phyloP scores from a whole-genome alignment of 2,329 filamentous ascomycete species.

The Hirsutella rhossiliensis region DNA sequence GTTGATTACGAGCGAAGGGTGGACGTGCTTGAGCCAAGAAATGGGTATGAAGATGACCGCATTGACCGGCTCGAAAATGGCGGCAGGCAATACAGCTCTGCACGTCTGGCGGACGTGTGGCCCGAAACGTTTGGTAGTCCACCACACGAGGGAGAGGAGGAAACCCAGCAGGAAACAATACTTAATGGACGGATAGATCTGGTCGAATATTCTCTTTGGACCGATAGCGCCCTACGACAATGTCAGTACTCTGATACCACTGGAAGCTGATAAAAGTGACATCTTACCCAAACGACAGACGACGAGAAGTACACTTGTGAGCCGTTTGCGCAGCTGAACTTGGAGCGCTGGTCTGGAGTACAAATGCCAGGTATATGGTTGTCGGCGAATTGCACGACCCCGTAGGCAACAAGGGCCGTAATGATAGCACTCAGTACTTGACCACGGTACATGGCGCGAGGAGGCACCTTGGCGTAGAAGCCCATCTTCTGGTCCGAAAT shows the following conservation, averaged over 20 bases:
- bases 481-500: constrained; percentile 21
- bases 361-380: constrained; percentile 18
- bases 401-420: constrained; percentile 25
- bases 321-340: constrained; percentile 15
- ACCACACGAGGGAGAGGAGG: constrained; percentile 23
- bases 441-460: constrained; percentile 21
- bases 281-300: constrained; percentile 16
- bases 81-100: constrained; percentile 1
- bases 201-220: constrained; percentile 23
- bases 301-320: constrained; percentile 21
- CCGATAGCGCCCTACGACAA: constrained; percentile 11
- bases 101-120: constrained; percentile 1
- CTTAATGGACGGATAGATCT: constrained; percentile 28
- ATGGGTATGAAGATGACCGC: constrained; percentile 6
- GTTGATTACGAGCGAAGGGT: constrained; percentile 27
- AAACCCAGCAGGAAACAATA: constrained; percentile 30
- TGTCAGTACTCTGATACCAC: not conserved
- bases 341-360: constrained; percentile 18
- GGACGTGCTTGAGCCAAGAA: constrained; percentile 22
- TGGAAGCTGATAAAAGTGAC: not conserved
- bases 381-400: constrained; percentile 25
- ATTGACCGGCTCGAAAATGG: constrained; percentile 6
- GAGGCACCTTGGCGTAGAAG: constrained; percentile 20
- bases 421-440: constrained; percentile 30
- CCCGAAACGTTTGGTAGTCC: constrained; percentile 57